Evolutionary conservation across 139 green algal genomes (phyloP).

Genomic region (Chlorella sp.): DNA sequence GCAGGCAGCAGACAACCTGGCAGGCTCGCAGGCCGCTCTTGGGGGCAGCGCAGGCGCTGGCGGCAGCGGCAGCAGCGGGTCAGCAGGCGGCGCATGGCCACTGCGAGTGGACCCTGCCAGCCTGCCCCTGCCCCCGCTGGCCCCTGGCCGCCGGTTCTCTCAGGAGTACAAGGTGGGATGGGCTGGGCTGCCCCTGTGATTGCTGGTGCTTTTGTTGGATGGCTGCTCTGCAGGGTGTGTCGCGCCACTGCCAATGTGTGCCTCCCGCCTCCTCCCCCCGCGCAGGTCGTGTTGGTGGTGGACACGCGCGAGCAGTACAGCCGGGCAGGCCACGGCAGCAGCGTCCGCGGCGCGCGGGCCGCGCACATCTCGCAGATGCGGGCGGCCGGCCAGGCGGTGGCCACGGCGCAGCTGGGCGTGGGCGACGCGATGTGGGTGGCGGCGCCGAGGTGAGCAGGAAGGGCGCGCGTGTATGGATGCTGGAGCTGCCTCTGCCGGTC

Average conservation of each 20-base stretch:
- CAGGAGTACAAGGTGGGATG: constrained; percentile 49
- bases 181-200: neutral
- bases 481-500: too few relatives aligned
- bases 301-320: constrained; percentile 65
- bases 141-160: constrained; percentile 43
- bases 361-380: constrained; percentile 25
- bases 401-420: constrained; percentile 41
- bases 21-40: neutral
- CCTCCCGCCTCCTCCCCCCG: neutral
- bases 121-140: constrained; percentile 61
- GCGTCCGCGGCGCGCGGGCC: neutral
- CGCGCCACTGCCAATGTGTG: neutral
- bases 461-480: neutral
- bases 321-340: neutral
- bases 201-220: neutral
- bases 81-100: neutral
- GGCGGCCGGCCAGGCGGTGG: constrained; percentile 36
- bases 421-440: constrained; percentile 67
- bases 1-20: neutral
- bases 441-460: constrained; percentile 29
- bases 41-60: too few relatives aligned
- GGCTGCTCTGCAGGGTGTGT: neutral
- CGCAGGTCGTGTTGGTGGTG: constrained; percentile 59
- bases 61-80: too few relatives aligned
- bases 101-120: too few relatives aligned